Base-by-base conservation (phyloP, 352 stramenopile species). In the Globisporangium echinulatum region DNA sequence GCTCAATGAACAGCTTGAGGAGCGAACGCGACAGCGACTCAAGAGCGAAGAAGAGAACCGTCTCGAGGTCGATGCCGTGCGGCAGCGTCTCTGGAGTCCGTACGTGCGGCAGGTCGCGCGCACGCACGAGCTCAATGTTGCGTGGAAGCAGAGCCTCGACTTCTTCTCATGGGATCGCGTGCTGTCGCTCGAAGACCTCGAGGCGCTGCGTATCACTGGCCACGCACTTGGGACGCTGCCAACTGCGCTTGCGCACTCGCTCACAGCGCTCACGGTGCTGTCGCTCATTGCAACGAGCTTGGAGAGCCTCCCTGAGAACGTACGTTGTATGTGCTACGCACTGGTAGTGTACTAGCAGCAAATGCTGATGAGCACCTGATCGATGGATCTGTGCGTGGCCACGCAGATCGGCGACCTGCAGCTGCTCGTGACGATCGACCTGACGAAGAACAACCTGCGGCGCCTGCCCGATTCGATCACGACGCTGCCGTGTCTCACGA, bases 61-160 rank as follows among this genome's bases (percentile, higher is more conserved):
- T 2, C 52, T 51, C 33, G 74, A 75, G 40, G 53, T 75, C 9
- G 52, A 77, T 40, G 47, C 68, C 8, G 66, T 64, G 33, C 69
- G 77, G 11, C 56, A 82, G 37, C 62, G 67, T 25, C 62, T 85
- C 3, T 90, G 81, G 81, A 68, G 59, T 38, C 76, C 78, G 7
- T 87, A 78, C 54, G 53, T 70, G 1, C 64, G 53, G 9, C 54
- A 79, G 40, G 69, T 71, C 7, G 67, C 63, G 25, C 51, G 63
- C 13, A 74, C 71, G 0, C 74, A 75, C 48, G 78, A 88, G 53
- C 70, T 90, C 54, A 90, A 90, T 39, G 67, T 90, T 13, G 76
- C 81, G 2, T 90, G 81, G 78, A 83, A 88, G 54, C 51, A 83
- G 36, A 66, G 71, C 33, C 61, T 70, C 8, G 73, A 75, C 0